Evolutionary conservation across 805 yeast genomes (phyloP).

Genomic region (Ogataea paradorogensis): DNA sequence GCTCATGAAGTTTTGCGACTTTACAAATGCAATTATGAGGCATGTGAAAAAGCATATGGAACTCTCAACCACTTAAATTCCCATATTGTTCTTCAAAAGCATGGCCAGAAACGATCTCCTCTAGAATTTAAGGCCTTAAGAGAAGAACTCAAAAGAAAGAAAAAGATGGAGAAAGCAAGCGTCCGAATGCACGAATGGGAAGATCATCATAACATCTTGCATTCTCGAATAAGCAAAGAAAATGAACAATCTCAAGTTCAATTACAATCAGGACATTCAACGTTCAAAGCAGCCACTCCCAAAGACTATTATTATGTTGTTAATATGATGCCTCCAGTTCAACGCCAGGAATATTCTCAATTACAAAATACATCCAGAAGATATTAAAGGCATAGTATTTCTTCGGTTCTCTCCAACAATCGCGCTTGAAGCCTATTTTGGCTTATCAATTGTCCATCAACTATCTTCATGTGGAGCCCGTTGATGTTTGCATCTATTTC

Average conservation of each 20-base stretch:
- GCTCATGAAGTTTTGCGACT: constrained; percentile 55
- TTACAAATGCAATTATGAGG: constrained; percentile 45
- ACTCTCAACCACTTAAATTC: constrained; percentile 59
- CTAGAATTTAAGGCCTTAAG: constrained; percentile 53
- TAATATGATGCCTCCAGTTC: constrained; percentile 16
- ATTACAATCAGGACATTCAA: background rate
- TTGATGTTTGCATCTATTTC: constrained; percentile 14
- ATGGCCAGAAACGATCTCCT: constrained; percentile 53
- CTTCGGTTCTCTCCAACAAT: constrained; percentile 18
- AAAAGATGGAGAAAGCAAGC: constrained; percentile 22
- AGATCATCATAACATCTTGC: constrained; percentile 4
- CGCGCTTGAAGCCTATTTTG: constrained; percentile 9
- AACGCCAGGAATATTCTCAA: constrained; percentile 9
- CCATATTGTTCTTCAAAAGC: constrained; percentile 51
- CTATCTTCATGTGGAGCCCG: constrained; percentile 8
- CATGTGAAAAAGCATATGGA: constrained; percentile 55
- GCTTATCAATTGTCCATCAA: constrained; percentile 15
- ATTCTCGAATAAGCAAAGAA: constrained; percentile 3
- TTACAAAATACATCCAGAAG: constrained; percentile 4
- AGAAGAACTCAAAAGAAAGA: constrained; percentile 36
- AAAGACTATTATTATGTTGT: constrained; percentile 13
- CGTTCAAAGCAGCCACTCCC: constrained; percentile 3
- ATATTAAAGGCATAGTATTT: constrained; percentile 7
- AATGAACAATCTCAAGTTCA: constrained; percentile 4
- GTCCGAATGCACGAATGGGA: constrained; percentile 16